phyloP scores from a whole-genome alignment of 2,329 filamentous ascomycete species.

The Alternaria solani region DNA sequence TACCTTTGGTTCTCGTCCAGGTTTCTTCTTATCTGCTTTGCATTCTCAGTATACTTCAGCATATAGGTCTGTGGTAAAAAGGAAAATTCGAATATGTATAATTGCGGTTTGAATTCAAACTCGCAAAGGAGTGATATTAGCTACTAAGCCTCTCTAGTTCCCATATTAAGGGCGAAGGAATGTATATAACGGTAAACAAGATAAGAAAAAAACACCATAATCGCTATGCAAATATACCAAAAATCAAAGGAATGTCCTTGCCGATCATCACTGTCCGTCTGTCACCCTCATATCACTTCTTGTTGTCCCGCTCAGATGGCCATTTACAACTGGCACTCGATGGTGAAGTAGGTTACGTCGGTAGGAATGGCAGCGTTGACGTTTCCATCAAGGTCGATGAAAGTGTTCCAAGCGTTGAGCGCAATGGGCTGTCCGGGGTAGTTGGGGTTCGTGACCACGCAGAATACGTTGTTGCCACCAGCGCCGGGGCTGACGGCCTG shows the following conservation, averaged over 20 bases:
- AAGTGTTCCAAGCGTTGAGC: constrained; percentile 23
- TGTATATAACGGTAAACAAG: neutral
- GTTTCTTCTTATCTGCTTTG: neutral
- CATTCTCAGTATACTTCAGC: neutral
- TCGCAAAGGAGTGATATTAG: constrained; percentile 10
- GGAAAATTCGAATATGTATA: neutral
- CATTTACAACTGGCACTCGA: constrained; percentile 16
- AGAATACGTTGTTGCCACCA: constrained; percentile 6
- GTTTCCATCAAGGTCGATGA: constrained; percentile 22
- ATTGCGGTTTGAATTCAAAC: neutral
- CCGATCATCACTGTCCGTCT: neutral
- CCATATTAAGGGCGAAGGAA: constrained; percentile 2
- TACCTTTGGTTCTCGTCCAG: neutral
- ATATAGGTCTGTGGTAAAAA: neutral
- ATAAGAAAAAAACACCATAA: neutral
- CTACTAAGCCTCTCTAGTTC: constrained; percentile 5
- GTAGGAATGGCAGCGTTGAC: neutral
- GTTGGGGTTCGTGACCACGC: constrained; percentile 5
- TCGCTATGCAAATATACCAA: constrained; percentile 3
- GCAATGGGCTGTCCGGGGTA: neutral
- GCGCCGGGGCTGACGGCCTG: constrained; percentile 14
- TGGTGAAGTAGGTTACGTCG: constrained; percentile 6
- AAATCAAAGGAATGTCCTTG: neutral
- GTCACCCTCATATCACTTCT: neutral
- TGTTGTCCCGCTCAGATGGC: neutral